Conservation (phyloP, 768 basidiomycete genomes). For the Mycena metata region DNA sequence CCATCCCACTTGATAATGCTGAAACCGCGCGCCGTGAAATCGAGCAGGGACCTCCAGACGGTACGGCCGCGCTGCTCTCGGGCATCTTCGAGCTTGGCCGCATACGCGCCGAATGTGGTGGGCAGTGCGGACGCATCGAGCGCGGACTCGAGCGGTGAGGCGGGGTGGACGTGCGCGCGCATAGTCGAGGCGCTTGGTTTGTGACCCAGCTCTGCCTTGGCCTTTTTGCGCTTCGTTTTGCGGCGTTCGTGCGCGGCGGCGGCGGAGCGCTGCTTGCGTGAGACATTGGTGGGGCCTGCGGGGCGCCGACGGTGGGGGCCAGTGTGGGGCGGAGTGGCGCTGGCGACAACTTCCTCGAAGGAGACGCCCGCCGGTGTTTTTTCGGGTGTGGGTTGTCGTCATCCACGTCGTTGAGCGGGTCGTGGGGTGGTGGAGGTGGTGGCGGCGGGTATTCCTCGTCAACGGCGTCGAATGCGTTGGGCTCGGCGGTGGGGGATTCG, state of each 20-base stretch:
- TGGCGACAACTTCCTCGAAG: conserved; percentile 2
- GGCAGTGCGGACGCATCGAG: conserved; percentile 1
- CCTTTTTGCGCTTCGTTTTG: background rate
- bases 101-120: conserved; percentile 5
- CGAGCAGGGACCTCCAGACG: no score
- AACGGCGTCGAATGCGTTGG: background rate
- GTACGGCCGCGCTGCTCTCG: no score
- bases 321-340: background rate
- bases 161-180: background rate
- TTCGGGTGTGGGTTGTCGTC: background rate
- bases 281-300: no score
- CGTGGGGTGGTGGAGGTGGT: background rate
- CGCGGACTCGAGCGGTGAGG: background rate
- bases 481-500: background rate
- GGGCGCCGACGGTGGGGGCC: background rate
- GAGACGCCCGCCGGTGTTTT: background rate
- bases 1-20: conserved; percentile 3
- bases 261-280: no score
- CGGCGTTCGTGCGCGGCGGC: background rate
- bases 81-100: conserved; percentile 7
- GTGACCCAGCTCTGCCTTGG: background rate
- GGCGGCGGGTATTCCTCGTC: background rate
- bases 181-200: conserved; percentile 1
- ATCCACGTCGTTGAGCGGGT: background rate
- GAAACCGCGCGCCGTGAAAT: background rate